Percentiles rank a stretch among this genome's conserved stretches.
Conservation (phyloP, 176 grass and related monocot genomes). For the Oryza glaberrima region DNA sequence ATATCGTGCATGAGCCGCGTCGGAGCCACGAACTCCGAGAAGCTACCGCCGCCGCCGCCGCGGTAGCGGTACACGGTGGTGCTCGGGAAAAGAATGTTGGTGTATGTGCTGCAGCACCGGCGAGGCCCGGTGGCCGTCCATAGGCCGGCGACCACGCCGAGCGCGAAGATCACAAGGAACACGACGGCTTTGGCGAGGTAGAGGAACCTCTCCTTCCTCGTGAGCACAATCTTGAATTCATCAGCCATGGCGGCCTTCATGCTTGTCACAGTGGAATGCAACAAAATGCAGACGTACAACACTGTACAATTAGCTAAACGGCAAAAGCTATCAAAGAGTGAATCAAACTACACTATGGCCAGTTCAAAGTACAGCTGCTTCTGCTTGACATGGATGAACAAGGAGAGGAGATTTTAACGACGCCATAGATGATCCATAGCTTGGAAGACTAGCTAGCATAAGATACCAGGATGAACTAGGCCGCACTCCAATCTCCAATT, state of each 20-base stretch:
- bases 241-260: slow-evolving; percentile 49
- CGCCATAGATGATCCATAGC: background rate
- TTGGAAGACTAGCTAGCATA: slow-evolving; percentile 35
- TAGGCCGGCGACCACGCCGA: slow-evolving; percentile 63
- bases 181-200: slow-evolving; percentile 56
- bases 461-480: slow-evolving; percentile 36
- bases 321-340: background rate
- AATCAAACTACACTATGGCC: background rate
- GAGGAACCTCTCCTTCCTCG: slow-evolving; percentile 53
- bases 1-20: slow-evolving; percentile 73
- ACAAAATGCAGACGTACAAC: slow-evolving; percentile 6
- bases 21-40: slow-evolving; percentile 69
- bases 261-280: slow-evolving; percentile 27
- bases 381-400: slow-evolving; percentile 18
- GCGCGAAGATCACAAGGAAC: slow-evolving; percentile 67
- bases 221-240: slow-evolving; percentile 44
- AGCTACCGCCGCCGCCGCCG: background rate
- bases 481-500: slow-evolving; percentile 39
- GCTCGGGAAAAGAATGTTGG: slow-evolving; percentile 39
- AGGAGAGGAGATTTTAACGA: slow-evolving; percentile 29
- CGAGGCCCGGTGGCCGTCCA: slow-evolving; percentile 45
- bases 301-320: slow-evolving; percentile 6
- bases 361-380: background rate
- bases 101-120: slow-evolving; percentile 24
- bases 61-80: background rate